Base-by-base conservation (phyloP, 257 asterid species). In the Nicotiana otophora region DNA sequence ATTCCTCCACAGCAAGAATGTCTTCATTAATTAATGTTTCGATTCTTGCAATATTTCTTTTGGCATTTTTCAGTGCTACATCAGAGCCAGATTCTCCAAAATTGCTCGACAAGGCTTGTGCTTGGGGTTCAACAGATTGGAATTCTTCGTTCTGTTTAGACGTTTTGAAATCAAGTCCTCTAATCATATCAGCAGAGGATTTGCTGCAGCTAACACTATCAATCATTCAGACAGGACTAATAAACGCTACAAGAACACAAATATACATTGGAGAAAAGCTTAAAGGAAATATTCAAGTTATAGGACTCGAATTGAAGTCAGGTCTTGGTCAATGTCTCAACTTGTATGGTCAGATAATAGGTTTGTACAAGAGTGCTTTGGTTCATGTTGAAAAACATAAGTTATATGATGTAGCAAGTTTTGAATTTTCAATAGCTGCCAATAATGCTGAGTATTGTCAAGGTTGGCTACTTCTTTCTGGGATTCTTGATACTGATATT, bases 201-300 rank as follows among this genome's bases (percentile, higher is more conserved):
- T 4, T 78, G 34, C n/a, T 77, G 34, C 39, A 54, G 0, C 66
- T 83, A 30, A 57, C 81, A 1, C 23, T 39, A n/a, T 57, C 81
- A 54, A 82, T 78, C 15, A 31, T 61, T 14, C 70, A 68, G 10
- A 51, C 46, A 28, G 86, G 83, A 5, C 54, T 78, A 26, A 39
- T 39, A 42, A 67, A 83, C 16, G 83, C 81, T 0, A 83, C 36
- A 48, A 74, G 14, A 23, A 75, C 64, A 75, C 80, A 75, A 75
- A 16, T 28, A 75, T 75, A 75, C 48, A 51, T 75, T 1, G 80
- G 53, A 26, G 64, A 75, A 26, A 51, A 75, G 23, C 3, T 55
- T 8, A 51, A 75, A 62, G 28, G 39, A 15, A 28, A 75, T 75
- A 16, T 48, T 23, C 26, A 23, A 23, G 26, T 23, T 75, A 2